phyloP scores from a whole-genome alignment of 129 eudicot species.

The Escallonia herrerae region DNA sequence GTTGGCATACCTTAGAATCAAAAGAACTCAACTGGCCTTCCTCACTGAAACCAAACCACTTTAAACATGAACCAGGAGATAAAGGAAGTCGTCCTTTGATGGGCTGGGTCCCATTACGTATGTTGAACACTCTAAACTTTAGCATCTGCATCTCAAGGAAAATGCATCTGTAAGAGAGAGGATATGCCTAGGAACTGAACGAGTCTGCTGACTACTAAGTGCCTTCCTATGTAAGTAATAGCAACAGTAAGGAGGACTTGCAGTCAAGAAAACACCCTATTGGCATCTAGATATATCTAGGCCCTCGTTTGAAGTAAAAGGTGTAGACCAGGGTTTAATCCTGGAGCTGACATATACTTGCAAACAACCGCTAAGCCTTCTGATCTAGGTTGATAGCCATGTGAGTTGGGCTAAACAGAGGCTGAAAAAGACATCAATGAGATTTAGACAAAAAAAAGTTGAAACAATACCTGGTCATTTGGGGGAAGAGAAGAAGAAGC shows the following conservation, averaged over 20 bases:
- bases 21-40: conserved; percentile 87
- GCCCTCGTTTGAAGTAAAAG: too few relatives aligned
- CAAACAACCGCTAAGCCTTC: too few relatives aligned
- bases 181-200: background rate
- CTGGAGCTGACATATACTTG: too few relatives aligned
- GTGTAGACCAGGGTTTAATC: too few relatives aligned
- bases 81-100: conserved; percentile 67
- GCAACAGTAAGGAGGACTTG: too few relatives aligned
- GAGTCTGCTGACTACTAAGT: background rate
- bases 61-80: conserved; percentile 77
- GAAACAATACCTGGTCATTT: conserved; percentile 58
- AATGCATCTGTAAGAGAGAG: background rate
- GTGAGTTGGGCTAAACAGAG: background rate
- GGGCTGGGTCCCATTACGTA: conserved; percentile 49
- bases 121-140: conserved; percentile 67
- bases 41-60: conserved; percentile 96
- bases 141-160: conserved; percentile 48
- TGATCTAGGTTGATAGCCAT: background rate
- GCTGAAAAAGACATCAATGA: background rate
- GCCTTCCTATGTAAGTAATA: too few relatives aligned
- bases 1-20: conserved; percentile 70
- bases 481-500: conserved; percentile 76
- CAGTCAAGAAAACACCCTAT: too few relatives aligned
- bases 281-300: too few relatives aligned
- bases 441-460: background rate